These are phyloP conservation scores for Circinella umbellata DNA, from an alignment of 371 early-diverging fungal genomes.

Conservation along the genomic window DNA sequence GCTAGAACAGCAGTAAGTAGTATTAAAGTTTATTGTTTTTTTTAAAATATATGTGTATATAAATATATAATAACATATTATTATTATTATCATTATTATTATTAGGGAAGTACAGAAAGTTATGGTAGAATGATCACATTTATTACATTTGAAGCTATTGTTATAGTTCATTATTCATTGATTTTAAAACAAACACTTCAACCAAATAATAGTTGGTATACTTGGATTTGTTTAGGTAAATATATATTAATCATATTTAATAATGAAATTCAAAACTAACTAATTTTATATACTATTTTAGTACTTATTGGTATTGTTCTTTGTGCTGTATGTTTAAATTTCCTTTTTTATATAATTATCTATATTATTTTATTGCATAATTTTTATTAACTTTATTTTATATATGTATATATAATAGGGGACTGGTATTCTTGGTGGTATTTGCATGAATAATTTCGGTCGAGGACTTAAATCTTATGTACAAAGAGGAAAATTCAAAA, in stretches of 20 bases:
- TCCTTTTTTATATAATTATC: background rate
- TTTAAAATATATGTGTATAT: background rate
- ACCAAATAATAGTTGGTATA: constrained; percentile 53
- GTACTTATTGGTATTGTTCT: constrained; percentile 42
- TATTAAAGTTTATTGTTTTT: background rate
- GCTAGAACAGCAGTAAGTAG: constrained; percentile 47
- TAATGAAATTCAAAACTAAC: background rate
- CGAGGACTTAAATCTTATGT: constrained; percentile 45
- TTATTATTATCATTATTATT: background rate
- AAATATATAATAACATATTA: background rate
- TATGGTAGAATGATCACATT: constrained; percentile 42
- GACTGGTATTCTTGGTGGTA: constrained; percentile 33
- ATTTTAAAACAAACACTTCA: constrained; percentile 44
- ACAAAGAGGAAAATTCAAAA: constrained; percentile 31
- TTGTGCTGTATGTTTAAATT: constrained; percentile 17
- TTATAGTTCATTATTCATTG: constrained; percentile 41
- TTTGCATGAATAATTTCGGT: constrained; percentile 37
- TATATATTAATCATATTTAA: too few relatives aligned
- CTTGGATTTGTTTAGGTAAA: constrained; percentile 52
- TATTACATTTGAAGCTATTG: constrained; percentile 43
- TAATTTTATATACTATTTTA: background rate
- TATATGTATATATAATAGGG: background rate
- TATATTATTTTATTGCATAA: too few relatives aligned
- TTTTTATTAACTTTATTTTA: background rate
- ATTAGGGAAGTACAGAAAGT: constrained; percentile 47